Percentiles rank a stretch among this genome's conserved stretches.
These are phyloP conservation scores for Cyberlindnera americana DNA, from an alignment of 805 yeast species.

Conservation along the genomic window DNA sequence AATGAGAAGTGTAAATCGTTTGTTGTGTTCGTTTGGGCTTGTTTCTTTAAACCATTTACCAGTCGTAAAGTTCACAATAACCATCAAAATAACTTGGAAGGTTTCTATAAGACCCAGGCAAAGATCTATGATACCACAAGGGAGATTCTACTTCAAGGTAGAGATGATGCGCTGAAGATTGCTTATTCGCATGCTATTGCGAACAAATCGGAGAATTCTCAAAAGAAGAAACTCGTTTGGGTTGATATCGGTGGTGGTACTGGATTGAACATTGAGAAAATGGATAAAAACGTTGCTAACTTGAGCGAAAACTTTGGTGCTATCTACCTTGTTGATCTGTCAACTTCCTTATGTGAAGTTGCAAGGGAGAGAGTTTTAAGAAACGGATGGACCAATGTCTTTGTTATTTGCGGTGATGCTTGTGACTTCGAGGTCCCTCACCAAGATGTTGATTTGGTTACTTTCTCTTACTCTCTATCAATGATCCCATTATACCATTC, in stretches of 20 bases:
- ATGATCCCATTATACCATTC: conserved; percentile 85
- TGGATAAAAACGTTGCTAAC: conserved; percentile 48
- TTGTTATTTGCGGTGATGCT: conserved; percentile 71
- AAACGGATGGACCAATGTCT: conserved; percentile 54
- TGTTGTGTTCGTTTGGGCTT: conserved; percentile 31
- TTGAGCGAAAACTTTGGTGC: conserved; percentile 48
- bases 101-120: conserved; percentile 75
- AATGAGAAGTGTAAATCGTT: conserved; percentile 23
- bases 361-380: conserved; percentile 56
- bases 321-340: conserved; percentile 68
- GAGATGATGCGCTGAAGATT: conserved; percentile 58
- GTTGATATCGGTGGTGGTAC: conserved; percentile 87
- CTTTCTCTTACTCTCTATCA: conserved; percentile 76
- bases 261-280: conserved; percentile 74
- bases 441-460: conserved; percentile 61
- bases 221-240: conserved; percentile 53
- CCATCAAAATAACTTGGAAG: conserved; percentile 42
- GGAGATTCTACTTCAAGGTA: conserved; percentile 60
- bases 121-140: conserved; percentile 73
- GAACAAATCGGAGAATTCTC: conserved; percentile 26
- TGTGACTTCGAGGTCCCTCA: conserved; percentile 57
- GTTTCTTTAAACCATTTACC: conserved; percentile 34
- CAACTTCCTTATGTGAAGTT: conserved; percentile 72
- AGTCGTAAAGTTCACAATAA: conserved; percentile 25
- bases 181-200: conserved; percentile 52